These are phyloP conservation scores for Evernia prunastri DNA, from an alignment of 495 filamentous ascomycete species.

Conservation along the genomic window DNA sequence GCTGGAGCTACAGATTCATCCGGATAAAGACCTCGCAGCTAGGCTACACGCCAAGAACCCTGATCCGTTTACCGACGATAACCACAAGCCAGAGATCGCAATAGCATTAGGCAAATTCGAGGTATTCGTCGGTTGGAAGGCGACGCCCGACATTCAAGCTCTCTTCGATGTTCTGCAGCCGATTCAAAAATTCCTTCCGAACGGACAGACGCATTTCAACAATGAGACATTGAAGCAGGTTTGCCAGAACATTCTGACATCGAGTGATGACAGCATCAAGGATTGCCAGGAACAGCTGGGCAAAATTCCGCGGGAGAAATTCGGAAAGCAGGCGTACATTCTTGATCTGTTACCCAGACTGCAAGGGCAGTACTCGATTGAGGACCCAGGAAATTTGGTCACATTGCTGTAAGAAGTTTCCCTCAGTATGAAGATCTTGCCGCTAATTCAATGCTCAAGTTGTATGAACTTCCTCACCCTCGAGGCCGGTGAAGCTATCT, in stretches of 20 bases:
- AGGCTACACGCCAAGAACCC: constrained; percentile 59
- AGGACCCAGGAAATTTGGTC: constrained; percentile 35
- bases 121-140: constrained; percentile 72
- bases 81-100: constrained; percentile 81
- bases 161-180: constrained; percentile 51
- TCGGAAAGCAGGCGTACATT: constrained; percentile 53
- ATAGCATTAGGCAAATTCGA: constrained; percentile 71
- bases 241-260: constrained; percentile 49
- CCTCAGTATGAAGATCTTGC: background rate
- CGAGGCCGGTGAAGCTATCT: constrained; percentile 59
- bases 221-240: constrained; percentile 56
- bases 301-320: constrained; percentile 40
- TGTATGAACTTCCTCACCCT: constrained; percentile 71
- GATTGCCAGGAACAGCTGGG: constrained; percentile 46
- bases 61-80: constrained; percentile 59
- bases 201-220: constrained; percentile 42
- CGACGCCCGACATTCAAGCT: constrained; percentile 50
- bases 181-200: constrained; percentile 48
- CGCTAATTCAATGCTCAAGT: background rate
- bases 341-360: constrained; percentile 58
- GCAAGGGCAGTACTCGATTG: constrained; percentile 54
- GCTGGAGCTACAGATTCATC: constrained; percentile 75
- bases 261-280: constrained; percentile 45
- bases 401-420: constrained; percentile 16
- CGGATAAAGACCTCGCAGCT: constrained; percentile 57